Evolutionary conservation across 140 eudicot species (phyloP).

Genomic region (Ambrosia hybrid): DNA sequence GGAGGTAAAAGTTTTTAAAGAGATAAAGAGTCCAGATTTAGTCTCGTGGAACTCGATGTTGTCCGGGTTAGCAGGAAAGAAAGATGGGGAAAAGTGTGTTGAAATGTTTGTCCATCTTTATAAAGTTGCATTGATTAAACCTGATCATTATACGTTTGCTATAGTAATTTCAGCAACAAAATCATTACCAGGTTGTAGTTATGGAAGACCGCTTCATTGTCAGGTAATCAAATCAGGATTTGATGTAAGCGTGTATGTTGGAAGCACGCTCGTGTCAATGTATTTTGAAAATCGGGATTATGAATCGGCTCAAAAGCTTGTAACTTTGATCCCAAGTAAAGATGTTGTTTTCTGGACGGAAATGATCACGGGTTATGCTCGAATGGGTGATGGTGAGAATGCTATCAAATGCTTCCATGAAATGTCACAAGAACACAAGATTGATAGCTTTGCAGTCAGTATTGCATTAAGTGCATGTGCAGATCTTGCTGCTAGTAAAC

Average conservation of each 20-base stretch:
- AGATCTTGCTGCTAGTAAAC: slow-evolving; percentile 60
- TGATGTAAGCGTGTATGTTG: slow-evolving; percentile 48
- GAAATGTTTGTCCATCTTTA: slow-evolving; percentile 40
- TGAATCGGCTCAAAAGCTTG: slow-evolving; percentile 56
- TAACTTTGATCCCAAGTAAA: slow-evolving; percentile 33
- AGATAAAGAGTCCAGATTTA: slow-evolving; percentile 63
- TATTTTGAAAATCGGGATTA: slow-evolving; percentile 59
- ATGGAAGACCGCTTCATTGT: slow-evolving; percentile 73
- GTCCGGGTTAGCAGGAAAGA: slow-evolving; percentile 34
- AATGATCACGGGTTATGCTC: slow-evolving; percentile 74
- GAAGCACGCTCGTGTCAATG: slow-evolving; percentile 77
- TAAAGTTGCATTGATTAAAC: slow-evolving; percentile 33
- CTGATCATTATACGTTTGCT: slow-evolving; percentile 78
- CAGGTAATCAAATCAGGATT: slow-evolving; percentile 52
- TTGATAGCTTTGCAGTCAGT: slow-evolving; percentile 67
- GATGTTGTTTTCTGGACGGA: slow-evolving; percentile 88
- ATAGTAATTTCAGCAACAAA: slow-evolving; percentile 58
- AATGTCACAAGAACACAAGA: slow-evolving; percentile 52
- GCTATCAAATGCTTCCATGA: slow-evolving; percentile 55
- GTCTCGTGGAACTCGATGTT: slow-evolving; percentile 85
- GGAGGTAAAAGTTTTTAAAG: slow-evolving; percentile 43
- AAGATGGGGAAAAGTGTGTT: slow-evolving; percentile 46
- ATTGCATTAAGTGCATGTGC: slow-evolving; percentile 76
- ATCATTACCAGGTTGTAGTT: slow-evolving; percentile 39
- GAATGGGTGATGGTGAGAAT: slow-evolving; percentile 51